phyloP scores from a whole-genome alignment of 805 yeast genomes.

The Phaffomyces opuntiae region DNA sequence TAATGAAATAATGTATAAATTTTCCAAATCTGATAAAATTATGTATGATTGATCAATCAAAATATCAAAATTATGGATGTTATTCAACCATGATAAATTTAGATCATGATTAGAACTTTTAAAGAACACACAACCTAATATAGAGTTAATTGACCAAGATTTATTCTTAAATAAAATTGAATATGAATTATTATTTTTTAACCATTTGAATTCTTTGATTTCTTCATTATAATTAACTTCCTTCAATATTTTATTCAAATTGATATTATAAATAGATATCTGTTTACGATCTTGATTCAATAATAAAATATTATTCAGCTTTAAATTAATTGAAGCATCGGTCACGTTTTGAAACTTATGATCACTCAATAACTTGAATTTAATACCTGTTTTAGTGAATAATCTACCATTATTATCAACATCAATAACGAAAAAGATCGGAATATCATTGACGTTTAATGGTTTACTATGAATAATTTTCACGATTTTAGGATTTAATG shows the following conservation, averaged over 20 bases:
- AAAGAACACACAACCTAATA: too few relatives aligned
- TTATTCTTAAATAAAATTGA: conserved; percentile 13
- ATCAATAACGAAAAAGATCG: conserved; percentile 6
- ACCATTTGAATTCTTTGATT: conserved; percentile 11
- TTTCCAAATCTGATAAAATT: conserved; percentile 1
- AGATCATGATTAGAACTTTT: conserved; percentile 22
- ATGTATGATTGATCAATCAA: conserved; percentile 5
- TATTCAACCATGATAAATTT: conserved; percentile 7
- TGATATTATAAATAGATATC: neutral
- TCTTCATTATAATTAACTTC: neutral
- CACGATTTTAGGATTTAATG: conserved; percentile 5
- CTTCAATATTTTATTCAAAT: conserved; percentile 2
- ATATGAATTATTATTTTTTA: conserved; percentile 9
- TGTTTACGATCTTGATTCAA: neutral
- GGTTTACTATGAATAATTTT: neutral
- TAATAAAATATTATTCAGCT: conserved; percentile 5
- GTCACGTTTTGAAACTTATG: conserved; percentile 2
- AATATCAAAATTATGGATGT: neutral
- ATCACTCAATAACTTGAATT: neutral
- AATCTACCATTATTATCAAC: conserved; percentile 5
- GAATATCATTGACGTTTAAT: neutral
- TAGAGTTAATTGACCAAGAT: conserved; percentile 16
- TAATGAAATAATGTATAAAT: conserved; percentile 1
- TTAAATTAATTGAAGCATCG: conserved; percentile 7
- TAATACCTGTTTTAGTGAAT: conserved; percentile 3